These are phyloP conservation scores for Colletotrichum sp. DNA, from an alignment of 2,329 filamentous ascomycete genomes.

Conservation along the genomic window DNA sequence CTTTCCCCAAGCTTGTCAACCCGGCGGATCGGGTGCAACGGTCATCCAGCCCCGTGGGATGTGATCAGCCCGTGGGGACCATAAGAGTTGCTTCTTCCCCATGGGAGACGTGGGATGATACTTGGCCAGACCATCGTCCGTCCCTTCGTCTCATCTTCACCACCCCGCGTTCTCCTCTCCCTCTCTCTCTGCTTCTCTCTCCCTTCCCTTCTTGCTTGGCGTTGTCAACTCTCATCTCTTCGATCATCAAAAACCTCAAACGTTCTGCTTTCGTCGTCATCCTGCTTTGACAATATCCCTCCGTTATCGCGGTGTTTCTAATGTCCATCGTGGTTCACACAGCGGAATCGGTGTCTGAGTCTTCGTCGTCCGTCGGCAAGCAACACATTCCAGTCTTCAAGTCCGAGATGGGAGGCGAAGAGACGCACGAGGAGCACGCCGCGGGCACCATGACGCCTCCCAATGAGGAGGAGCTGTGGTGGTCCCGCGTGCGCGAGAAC, in stretches of 20 bases:
- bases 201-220: neutral
- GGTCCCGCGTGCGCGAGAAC: slow-evolving; percentile 56
- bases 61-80: slow-evolving; percentile 20
- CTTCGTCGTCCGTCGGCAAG: slow-evolving; percentile 36
- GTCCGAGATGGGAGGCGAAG: slow-evolving; percentile 33
- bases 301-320: slow-evolving; percentile 8
- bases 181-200: neutral
- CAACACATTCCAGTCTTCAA: slow-evolving; percentile 30
- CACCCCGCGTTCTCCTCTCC: neutral
- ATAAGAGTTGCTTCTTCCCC: slow-evolving; percentile 22
- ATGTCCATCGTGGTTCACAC: slow-evolving; percentile 32
- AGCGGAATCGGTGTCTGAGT: slow-evolving; percentile 36
- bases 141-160: neutral
- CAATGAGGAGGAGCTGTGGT: slow-evolving; percentile 37
- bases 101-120: slow-evolving; percentile 15
- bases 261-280: neutral
- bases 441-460: slow-evolving; percentile 16
- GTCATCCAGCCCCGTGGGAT: slow-evolving; percentile 13
- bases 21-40: slow-evolving; percentile 10
- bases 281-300: neutral
- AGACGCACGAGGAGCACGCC: slow-evolving; percentile 24
- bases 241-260: neutral
- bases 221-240: neutral
- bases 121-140: slow-evolving; percentile 7
- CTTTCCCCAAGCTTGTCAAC: slow-evolving; percentile 7